Evolutionary conservation across 208 protist genomes (phyloP).

Genomic region (Crithidia fasciculata): DNA sequence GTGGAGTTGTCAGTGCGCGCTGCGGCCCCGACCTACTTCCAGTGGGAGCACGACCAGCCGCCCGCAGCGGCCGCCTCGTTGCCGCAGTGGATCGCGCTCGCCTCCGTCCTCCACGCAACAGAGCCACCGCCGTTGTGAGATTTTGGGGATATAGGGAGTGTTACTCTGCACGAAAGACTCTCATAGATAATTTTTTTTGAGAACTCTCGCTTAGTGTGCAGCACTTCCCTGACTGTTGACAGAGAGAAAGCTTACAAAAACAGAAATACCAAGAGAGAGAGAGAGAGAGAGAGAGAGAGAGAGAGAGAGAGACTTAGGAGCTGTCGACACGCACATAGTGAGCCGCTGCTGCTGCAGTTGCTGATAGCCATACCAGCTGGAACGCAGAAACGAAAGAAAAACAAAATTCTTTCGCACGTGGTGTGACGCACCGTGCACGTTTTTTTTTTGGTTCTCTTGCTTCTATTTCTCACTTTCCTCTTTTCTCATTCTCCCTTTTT

Average conservation of each 20-base stretch:
- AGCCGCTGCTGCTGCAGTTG: no score
- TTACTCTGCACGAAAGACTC: background rate
- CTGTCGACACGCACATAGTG: no score
- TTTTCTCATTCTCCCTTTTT: slow-evolving; percentile 8
- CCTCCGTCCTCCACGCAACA: slow-evolving; percentile 42
- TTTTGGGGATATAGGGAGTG: no score
- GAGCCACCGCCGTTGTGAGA: background rate
- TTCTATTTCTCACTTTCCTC: slow-evolving; percentile 12
- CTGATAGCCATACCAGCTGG: no score
- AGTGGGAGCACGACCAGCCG: slow-evolving; percentile 72
- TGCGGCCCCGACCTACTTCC: slow-evolving; percentile 30
- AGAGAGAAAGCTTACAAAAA: background rate
- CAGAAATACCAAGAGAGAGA: background rate
- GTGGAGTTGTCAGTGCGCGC: slow-evolving; percentile 29
- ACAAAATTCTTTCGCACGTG: no score
- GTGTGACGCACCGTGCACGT: no score
- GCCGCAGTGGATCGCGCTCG: slow-evolving; percentile 59
- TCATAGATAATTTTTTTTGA: no score
- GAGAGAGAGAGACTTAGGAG: no score
- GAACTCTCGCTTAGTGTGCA: background rate
- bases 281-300: no score
- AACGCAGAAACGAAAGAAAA: no score
- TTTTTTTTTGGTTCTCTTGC: background rate
- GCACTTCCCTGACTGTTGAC: background rate
- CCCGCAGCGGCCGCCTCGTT: slow-evolving; percentile 37